Evolutionary conservation across 140 eudicot species (phyloP), one percentile per base, ranked within the genome.

Genomic region (Stevia rebaudiana): DNA sequence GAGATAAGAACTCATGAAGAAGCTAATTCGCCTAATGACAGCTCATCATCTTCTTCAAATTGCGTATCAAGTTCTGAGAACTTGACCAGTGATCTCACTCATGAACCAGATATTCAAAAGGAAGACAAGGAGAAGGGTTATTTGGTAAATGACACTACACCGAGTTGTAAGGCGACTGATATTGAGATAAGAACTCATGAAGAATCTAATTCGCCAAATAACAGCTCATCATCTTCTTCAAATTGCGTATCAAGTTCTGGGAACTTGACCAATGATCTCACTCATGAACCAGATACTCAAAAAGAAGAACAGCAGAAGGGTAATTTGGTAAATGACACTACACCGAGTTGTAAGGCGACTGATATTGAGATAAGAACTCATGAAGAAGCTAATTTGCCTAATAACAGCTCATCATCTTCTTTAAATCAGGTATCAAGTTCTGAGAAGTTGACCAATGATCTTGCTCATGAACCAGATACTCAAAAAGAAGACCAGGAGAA

Each of bases 101-200:
- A 11, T 59, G 63, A 15, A 49, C 52, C 25, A 24, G 53, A 41
- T 57, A 58, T 21, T 57, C 73, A 71, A 53, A 61, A 66, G 31
- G 78, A 66, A 42, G 30, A 72, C 75, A 51, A 67, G 9, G 43
- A 67, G 13, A 61, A 36, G 54, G 37, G n/a, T 42, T 43, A 55
- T 24, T 33, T 42, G 18, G 15, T 22, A 19, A 61, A 54, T 40
- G 55, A 70, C 15, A 19, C 15, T 11, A 11, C 47, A 41, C 47
- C 4, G 16, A 41, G 17, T 41, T 41, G 47, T 41, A 2, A 3
- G 5, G 15, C 17, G 10, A 41, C 47, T 2, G 47, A 43, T 52
- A 41, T 33, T 42, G 61, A 68, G 48, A 53, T 31, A 68, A 67
- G 44, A 33, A 22, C 33, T 63, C 73, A 37, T 40, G 43, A 64